A percentile compares a stretch with the other conserved stretches of the same genome.
phyloP scores from a whole-genome alignment of 306 rosid genomes.

The Casuarina equisetifolia region DNA sequence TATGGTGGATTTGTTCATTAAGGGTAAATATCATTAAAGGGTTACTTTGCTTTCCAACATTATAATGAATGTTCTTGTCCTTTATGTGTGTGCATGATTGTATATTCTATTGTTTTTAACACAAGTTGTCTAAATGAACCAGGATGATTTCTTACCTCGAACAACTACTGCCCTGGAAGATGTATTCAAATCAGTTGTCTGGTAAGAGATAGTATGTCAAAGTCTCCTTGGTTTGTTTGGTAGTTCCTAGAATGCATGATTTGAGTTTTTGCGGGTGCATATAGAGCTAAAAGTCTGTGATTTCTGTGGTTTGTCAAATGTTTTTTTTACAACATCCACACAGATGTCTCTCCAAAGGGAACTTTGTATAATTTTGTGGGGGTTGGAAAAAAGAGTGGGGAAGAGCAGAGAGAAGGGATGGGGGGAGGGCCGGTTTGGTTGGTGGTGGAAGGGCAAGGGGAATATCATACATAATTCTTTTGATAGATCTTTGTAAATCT shows the following conservation, averaged over 20 bases:
- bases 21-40: not conserved
- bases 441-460: not conserved
- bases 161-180: conserved; percentile 68
- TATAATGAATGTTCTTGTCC: not conserved
- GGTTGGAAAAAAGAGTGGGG: not conserved
- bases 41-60: not conserved
- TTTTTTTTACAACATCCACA: not conserved
- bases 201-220: conserved; percentile 54
- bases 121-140: conserved; percentile 30
- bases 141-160: conserved; percentile 97
- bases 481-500: not conserved
- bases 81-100: conserved; percentile 23
- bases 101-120: conserved; percentile 23
- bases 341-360: no score
- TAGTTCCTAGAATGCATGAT: conserved; percentile 18
- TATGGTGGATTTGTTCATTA: not conserved
- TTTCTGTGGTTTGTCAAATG: not conserved
- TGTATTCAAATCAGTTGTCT: conserved; percentile 73
- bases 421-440: not conserved
- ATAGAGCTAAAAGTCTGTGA: conserved; percentile 4
- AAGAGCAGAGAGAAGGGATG: not conserved
- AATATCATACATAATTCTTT: not conserved
- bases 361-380: not conserved
- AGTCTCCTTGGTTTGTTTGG: conserved; percentile 12
- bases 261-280: conserved; percentile 13